Base-by-base conservation (phyloP, 192 early-diverging fungal genomes). In the Coemansia sp. region DNA sequence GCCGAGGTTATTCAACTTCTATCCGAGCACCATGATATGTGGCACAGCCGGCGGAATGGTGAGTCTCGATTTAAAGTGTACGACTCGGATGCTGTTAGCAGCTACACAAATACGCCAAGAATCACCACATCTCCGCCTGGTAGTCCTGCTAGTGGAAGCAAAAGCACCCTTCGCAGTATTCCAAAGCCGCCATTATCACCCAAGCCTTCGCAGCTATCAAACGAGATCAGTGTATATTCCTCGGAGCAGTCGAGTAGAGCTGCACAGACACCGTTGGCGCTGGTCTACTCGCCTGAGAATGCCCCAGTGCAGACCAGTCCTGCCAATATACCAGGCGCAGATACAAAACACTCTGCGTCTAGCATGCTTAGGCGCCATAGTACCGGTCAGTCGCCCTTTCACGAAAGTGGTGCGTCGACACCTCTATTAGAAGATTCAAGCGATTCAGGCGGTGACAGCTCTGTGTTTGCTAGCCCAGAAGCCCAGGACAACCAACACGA, bases 11-110 rank as follows among this genome's bases (percentile, higher is more conserved):
- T 73, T 24, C 63, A 64, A 21, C 48, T 63, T 14, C 56, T 79
- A 5, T 39, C 39, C 5, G 67, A 73, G 67, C 65, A 72, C 29
- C 60, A 52, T 21, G 62, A 64, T n/a, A 29, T 79, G 19, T 79
- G 76, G 70, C 65, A 62, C 32, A 73, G 56, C 32, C 76, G 76
- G 29, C 48, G 53, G 7, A 50, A 56, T 29, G 68, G 69, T 49
- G 71, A 66, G 19, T 70, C 76, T 10, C 47, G 70, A 17, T 79
- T 79, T 15, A 71, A 73, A 57, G 41, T 79, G 8, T 63, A 70
- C 19, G 76, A 79, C 21, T 70, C 65, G 23, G 71, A 79, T 15
- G 52, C 60, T 45, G 60, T 60, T 5, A 76, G 68, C 56, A 76
- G 55, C 57, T 51, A 56, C 9, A 47, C 63, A 3, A 63, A 55